Base-by-base conservation (phyloP, 805 yeast species). In the Hanseniaspora meyeri region DNA sequence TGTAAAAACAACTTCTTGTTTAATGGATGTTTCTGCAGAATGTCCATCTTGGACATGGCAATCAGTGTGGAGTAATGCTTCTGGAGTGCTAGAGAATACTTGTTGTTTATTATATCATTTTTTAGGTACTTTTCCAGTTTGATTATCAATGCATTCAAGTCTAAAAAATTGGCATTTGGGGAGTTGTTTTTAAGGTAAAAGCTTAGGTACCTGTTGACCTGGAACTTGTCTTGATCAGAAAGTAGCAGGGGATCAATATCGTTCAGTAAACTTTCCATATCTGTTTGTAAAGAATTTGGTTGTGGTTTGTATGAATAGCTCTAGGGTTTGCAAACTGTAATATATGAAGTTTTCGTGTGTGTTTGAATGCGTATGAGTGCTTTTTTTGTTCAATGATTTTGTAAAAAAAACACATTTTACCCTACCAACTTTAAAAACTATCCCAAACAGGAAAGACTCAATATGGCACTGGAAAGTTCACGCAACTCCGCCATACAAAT, bases 201-300 rank as follows among this genome's bases (percentile, higher is more conserved):
- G n/a, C 47, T 45, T 16, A 51, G 19, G 27, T 42, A 51, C 24
- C 37, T 51, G 17, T 27, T 32, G 24, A 39, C 34, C 17, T 51
- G 48, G 32, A 51, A 51, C 39, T 51, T 51, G 3, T 45, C 50
- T 6, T 37, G 17, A 3, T 36, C 49, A 9, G 40, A 14, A 17
- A 51, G 39, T 9, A 51, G 32, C 17, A 51, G 36, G 2, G 50
- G 19, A 36, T 51, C 55, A 20, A 51, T 38, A 14, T 45, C 50
- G 9, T 51, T 51, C 4, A 42, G 27, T 14, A 43, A 4, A 17
- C 39, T 27, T 2, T 51, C 40, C 55, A 51, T 24, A 24, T 43
- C 17, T 10, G 10, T 17, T 36, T 11, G n/a, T 42, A 32, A 42
- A 50, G 9, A 14, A 10, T 43, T 40, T 19, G 9, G 27, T 24